Conservation (phyloP, 805 yeast genomes). For the Candida vaughaniae region DNA sequence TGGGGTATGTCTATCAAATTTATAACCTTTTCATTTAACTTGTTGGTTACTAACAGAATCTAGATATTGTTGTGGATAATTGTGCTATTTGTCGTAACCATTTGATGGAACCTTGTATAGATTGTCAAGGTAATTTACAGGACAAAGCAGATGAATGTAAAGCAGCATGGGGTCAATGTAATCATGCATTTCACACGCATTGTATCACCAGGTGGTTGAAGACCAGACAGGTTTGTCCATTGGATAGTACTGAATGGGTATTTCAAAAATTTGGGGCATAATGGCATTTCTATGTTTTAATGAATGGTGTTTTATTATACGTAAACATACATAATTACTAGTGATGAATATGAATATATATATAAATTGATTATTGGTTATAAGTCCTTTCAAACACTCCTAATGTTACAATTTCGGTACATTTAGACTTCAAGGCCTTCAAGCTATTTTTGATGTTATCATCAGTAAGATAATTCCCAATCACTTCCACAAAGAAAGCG, state of each 20-base stretch:
- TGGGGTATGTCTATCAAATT: conserved; percentile 69
- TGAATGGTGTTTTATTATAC: neutral
- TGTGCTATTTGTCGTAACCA: conserved; percentile 99
- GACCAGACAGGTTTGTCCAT: conserved; percentile 94
- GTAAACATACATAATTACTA: no score
- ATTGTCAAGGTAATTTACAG: conserved; percentile 84
- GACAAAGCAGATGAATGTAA: conserved; percentile 72
- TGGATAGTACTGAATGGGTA: conserved; percentile 90
- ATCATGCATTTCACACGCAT: conserved; percentile 97
- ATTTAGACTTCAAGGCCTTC: conserved; percentile 40
- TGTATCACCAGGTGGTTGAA: conserved; percentile 95
- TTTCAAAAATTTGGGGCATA: conserved; percentile 67
- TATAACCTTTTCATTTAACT: neutral
- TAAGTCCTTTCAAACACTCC: conserved; percentile 57
- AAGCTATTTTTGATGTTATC: conserved; percentile 35
- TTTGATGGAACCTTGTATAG: conserved; percentile 97
- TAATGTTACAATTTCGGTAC: conserved; percentile 53
- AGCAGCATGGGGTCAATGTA: conserved; percentile 97
- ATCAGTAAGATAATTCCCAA: conserved; percentile 34
- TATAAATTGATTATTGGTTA: no score
- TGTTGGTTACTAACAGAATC: conserved; percentile 16
- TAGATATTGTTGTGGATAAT: conserved; percentile 82
- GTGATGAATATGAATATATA: conserved; percentile 16
- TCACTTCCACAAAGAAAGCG: conserved; percentile 74
- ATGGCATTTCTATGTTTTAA: no score